These are phyloP conservation scores for Alternaria metachromatica DNA, from an alignment of 2,329 filamentous ascomycete species.

Conservation along the genomic window DNA sequence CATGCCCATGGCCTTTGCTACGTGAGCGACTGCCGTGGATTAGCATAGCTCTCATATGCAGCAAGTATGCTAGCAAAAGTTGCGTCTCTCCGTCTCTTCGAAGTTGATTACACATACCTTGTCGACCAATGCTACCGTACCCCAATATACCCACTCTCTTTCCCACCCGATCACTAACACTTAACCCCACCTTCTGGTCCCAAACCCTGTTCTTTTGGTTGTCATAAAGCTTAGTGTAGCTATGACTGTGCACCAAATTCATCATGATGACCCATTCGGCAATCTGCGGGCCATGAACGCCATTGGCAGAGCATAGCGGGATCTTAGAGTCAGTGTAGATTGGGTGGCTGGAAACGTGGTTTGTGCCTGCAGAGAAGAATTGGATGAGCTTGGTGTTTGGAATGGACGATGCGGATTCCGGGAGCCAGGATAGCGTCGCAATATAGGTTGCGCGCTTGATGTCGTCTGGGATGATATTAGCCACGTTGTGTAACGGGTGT, in stretches of 20 bases:
- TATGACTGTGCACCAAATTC: constrained; percentile 63
- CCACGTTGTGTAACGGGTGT: not conserved
- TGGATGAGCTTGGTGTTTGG: constrained; percentile 60
- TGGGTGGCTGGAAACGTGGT: constrained; percentile 60
- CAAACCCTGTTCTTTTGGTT: constrained; percentile 64
- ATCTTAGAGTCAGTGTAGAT: constrained; percentile 61
- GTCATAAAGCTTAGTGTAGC: constrained; percentile 62
- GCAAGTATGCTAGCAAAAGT: not conserved
- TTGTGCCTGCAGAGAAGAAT: constrained; percentile 64
- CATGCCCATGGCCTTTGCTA: constrained; percentile 72
- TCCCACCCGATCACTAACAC: constrained; percentile 62
- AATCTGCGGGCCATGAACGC: constrained; percentile 69
- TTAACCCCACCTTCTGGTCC: constrained; percentile 48
- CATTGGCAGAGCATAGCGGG: constrained; percentile 61
- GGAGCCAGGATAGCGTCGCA: constrained; percentile 57
- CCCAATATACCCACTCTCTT: constrained; percentile 66
- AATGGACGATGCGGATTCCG: constrained; percentile 42
- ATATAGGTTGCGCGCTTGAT: constrained; percentile 56
- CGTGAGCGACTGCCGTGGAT: constrained; percentile 54
- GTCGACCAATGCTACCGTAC: constrained; percentile 68
- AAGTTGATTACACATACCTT: constrained; percentile 53
- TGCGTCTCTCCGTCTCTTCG: not conserved
- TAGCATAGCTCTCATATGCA: not conserved
- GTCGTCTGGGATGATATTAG: constrained; percentile 36
- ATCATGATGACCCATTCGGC: constrained; percentile 72